Conservation (phyloP, 495 filamentous ascomycete species). For the Chaetomium cochliodes region DNA sequence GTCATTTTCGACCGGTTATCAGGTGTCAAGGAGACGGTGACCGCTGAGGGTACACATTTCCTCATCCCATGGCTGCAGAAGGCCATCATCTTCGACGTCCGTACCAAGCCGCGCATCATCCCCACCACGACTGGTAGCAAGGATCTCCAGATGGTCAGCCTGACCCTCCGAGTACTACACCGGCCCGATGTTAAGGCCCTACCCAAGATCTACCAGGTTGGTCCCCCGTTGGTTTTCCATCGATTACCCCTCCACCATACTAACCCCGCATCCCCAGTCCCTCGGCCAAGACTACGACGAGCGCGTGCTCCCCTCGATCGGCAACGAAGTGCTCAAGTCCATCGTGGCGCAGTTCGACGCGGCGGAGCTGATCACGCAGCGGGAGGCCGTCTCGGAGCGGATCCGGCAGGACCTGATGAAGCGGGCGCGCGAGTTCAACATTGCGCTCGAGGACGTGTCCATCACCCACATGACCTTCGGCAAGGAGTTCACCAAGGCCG, state of each 20-base stretch:
- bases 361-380: conserved; percentile 98
- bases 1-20: conserved; percentile 97
- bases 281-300: conserved; percentile 99
- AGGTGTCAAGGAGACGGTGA: conserved; percentile 87
- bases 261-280: conserved; percentile 38
- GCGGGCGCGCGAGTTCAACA: conserved; percentile 98
- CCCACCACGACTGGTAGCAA: conserved; percentile 98
- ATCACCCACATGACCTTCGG: conserved; percentile 99
- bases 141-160: conserved; percentile 99
- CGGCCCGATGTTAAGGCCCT: conserved; percentile 87
- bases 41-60: conserved; percentile 97
- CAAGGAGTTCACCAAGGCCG: conserved; percentile 96
- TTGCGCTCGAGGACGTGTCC: conserved; percentile 95
- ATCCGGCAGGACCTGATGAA: conserved; percentile 94
- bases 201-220: conserved; percentile 97
- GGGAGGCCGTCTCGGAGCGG: conserved; percentile 90
- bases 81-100: conserved; percentile 95
- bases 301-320: conserved; percentile 98
- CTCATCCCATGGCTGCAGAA: conserved; percentile 93
- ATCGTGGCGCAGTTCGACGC: conserved; percentile 99
- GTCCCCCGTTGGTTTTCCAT: conserved; percentile 22
- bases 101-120: conserved; percentile 95
- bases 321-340: conserved; percentile 99
- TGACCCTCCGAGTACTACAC: conserved; percentile 94
- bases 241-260: not conserved